Conservation (phyloP, 306 rosid genomes). For the Prunus armeniaca region DNA sequence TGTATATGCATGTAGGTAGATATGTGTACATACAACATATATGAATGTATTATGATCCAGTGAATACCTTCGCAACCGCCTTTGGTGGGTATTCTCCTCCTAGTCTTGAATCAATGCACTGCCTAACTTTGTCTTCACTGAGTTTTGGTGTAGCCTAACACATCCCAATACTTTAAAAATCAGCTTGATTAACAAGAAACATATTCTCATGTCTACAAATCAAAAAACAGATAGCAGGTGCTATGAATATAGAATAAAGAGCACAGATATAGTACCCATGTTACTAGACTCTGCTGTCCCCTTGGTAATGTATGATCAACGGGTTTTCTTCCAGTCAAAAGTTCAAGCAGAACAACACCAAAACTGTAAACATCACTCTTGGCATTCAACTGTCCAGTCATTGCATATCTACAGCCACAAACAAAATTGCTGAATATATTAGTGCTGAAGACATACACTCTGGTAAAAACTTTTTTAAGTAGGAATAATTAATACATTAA, state of each 20-base stretch:
- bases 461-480: background rate
- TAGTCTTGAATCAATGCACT: constrained; percentile 74
- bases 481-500: background rate
- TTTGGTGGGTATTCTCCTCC: constrained; percentile 79
- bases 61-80: constrained; percentile 79
- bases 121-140: constrained; percentile 88
- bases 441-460: background rate
- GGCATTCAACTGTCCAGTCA: constrained; percentile 92
- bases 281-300: constrained; percentile 89
- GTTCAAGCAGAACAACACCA: constrained; percentile 90
- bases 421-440: constrained; percentile 8
- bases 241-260: background rate
- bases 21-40: background rate
- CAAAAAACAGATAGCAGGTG: background rate
- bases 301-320: constrained; percentile 92
- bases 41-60: background rate
- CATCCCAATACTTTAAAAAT: constrained; percentile 22
- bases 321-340: constrained; percentile 91
- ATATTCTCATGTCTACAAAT: background rate
- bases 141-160: constrained; percentile 92
- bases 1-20: background rate
- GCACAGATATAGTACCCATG: constrained; percentile 65
- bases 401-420: constrained; percentile 66
- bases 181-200: constrained; percentile 26
- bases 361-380: constrained; percentile 90